These are phyloP conservation scores for Blepharisma undulans DNA, from an alignment of 169 alveolate genomes.

Conservation along the genomic window DNA sequence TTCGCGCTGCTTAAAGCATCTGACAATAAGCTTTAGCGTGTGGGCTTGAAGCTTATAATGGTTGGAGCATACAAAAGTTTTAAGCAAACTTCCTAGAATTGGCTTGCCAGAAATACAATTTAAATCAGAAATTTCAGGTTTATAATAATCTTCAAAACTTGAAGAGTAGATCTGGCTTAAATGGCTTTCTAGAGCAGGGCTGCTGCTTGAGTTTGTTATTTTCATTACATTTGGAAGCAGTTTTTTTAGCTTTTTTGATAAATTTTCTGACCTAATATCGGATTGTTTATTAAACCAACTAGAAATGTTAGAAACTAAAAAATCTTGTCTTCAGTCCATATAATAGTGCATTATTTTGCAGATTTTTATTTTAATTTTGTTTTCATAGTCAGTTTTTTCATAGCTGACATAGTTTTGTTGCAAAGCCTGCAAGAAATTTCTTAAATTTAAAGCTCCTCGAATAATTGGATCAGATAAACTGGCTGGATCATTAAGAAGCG, in stretches of 20 bases:
- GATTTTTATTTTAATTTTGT: slow-evolving; percentile 14
- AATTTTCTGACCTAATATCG: not conserved
- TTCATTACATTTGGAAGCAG: not conserved
- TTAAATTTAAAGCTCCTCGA: not conserved
- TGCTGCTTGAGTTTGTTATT: not conserved
- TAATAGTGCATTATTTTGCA: slow-evolving; percentile 7
- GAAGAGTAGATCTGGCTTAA: not conserved
- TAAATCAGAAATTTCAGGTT: slow-evolving; percentile 11
- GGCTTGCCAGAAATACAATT: not conserved
- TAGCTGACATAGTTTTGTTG: not conserved
- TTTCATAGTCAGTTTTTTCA: not conserved
- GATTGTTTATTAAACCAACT: not conserved
- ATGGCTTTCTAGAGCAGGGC: not conserved
- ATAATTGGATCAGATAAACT: not conserved
- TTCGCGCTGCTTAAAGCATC: slow-evolving; percentile 19
- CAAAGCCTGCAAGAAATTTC: slow-evolving; percentile 6
- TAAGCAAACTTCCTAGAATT: not conserved
- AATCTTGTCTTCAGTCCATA: slow-evolving; percentile 11
- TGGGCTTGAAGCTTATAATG: not conserved
- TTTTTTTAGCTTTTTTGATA: not conserved
- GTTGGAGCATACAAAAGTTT: not conserved
- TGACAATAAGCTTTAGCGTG: not conserved
- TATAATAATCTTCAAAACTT: not conserved
- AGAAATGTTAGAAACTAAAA: not conserved
- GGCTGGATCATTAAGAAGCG: not conserved